Evolutionary conservation across 768 basidiomycete species (phyloP).

Genomic region (Mycena belliarum): DNA sequence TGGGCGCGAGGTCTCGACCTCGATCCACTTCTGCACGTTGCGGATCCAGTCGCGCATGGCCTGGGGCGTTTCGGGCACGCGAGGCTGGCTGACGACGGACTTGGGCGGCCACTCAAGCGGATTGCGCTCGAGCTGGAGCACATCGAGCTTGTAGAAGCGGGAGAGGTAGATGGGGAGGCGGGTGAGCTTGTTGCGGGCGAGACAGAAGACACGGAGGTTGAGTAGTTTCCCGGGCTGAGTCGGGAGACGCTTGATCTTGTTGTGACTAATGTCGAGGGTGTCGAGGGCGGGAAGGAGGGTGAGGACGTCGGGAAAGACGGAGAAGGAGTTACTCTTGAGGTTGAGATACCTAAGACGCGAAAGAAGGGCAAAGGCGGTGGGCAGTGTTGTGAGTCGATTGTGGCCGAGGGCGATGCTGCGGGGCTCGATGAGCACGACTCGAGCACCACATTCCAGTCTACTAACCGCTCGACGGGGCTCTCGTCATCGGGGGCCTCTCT

Average conservation of each 20-base stretch:
- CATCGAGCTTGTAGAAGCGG: conserved; percentile 68
- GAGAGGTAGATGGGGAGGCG: conserved; percentile 78
- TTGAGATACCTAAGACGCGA: conserved; percentile 83
- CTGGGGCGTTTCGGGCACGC: conserved; percentile 45
- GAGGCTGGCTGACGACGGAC: conserved; percentile 46
- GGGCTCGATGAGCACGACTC: background rate
- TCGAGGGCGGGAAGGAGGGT: conserved; percentile 62
- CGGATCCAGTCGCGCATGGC: conserved; percentile 73
- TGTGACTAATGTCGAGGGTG: conserved; percentile 92
- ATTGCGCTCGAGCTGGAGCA: conserved; percentile 88
- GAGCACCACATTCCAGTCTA: background rate
- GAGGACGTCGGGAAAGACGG: conserved; percentile 85
- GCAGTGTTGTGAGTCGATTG: conserved; percentile 80
- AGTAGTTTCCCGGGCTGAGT: conserved; percentile 75
- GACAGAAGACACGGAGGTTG: conserved; percentile 79
- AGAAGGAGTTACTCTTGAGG: conserved; percentile 81
- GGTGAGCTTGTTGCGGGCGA: conserved; percentile 83
- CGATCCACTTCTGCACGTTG: conserved; percentile 76
- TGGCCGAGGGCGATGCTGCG: conserved; percentile 81
- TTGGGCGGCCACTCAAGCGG: conserved; percentile 92
- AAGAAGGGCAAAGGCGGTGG: conserved; percentile 70
- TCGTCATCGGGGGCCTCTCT: conserved; percentile 50
- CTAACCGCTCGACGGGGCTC: conserved; percentile 62
- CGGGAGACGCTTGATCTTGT: conserved; percentile 83
- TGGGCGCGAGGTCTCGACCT: conserved; percentile 42